Evolutionary conservation across 139 green algal species (phyloP).

Genomic region (Chlorella sp.): DNA sequence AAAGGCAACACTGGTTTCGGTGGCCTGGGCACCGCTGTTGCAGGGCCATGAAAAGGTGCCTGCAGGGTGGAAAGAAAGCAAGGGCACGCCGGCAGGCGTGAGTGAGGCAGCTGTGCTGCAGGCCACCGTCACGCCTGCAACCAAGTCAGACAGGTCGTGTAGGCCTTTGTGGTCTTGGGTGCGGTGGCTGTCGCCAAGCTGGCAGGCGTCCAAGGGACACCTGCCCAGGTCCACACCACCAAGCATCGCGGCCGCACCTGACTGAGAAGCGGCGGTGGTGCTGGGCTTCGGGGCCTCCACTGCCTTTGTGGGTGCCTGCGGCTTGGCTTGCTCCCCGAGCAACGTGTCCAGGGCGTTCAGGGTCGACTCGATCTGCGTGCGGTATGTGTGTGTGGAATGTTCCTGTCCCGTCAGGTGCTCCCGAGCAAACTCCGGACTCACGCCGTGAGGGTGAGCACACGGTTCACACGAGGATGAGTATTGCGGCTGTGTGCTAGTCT

Average conservation of each 20-base stretch:
- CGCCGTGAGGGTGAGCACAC: too few species aligned
- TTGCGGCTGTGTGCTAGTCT: too few species aligned
- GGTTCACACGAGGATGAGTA: too few species aligned
- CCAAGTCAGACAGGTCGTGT: neutral
- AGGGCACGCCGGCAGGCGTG: slow-evolving; percentile 3
- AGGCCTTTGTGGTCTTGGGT: neutral
- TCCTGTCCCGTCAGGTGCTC: too few species aligned
- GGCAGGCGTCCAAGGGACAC: neutral
- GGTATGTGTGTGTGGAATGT: too few species aligned
- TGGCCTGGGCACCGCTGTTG: neutral
- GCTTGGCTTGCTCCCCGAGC: neutral
- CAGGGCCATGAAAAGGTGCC: slow-evolving; percentile 1
- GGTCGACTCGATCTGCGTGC: neutral
- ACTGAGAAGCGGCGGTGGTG: neutral
- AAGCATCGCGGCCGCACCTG: neutral
- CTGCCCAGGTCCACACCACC: neutral
- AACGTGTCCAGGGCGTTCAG: neutral
- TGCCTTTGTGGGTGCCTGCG: neutral
- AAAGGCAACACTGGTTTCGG: too few species aligned
- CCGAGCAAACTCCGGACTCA: too few species aligned
- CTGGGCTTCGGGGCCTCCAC: neutral
- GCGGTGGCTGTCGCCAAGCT: neutral
- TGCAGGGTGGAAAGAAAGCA: too few species aligned
- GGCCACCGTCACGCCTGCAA: neutral
- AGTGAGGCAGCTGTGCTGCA: slow-evolving; percentile 3